Conservation (phyloP, 2,329 filamentous ascomycete species). For the Blumeriella jaapii region DNA sequence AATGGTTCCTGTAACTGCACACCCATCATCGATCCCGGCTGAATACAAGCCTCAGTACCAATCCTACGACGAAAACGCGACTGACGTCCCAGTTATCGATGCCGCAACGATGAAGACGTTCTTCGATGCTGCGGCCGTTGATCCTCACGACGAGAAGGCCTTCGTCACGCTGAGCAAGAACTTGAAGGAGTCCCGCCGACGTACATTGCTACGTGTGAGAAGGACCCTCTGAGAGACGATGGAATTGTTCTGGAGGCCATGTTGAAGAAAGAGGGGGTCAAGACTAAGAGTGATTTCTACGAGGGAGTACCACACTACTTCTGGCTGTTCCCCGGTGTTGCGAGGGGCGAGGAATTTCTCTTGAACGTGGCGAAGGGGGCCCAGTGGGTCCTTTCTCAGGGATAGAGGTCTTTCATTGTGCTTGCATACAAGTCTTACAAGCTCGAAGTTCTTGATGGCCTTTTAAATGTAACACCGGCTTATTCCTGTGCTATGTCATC, state of each 20-base stretch:
- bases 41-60: conserved; percentile 14
- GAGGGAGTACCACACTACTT: conserved; percentile 27
- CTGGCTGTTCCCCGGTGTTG: conserved; percentile 19
- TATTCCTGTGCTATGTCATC: no score
- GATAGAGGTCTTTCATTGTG: no score
- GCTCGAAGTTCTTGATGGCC: no score
- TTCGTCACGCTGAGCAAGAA: conserved; percentile 13
- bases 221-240: conserved; percentile 26
- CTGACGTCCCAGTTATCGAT: conserved; percentile 16
- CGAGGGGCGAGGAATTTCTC: conserved; percentile 13
- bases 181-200: conserved; percentile 14
- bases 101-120: conserved; percentile 14
- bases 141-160: conserved; percentile 10
- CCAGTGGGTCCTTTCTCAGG: conserved; percentile 5
- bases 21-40: conserved; percentile 14
- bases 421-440: no score
- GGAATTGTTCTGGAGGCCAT: conserved; percentile 22
- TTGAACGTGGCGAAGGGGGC: conserved; percentile 13
- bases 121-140: conserved; percentile 8
- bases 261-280: conserved; percentile 21
- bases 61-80: conserved; percentile 14
- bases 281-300: conserved; percentile 23
- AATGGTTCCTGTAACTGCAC: conserved; percentile 17
- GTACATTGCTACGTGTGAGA: conserved; percentile 18
- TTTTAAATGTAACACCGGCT: no score